A percentile compares a stretch with the other conserved stretches of the same genome.
Conservation (phyloP, 2,329 filamentous ascomycete species). For the Exserohilum rostratum region DNA sequence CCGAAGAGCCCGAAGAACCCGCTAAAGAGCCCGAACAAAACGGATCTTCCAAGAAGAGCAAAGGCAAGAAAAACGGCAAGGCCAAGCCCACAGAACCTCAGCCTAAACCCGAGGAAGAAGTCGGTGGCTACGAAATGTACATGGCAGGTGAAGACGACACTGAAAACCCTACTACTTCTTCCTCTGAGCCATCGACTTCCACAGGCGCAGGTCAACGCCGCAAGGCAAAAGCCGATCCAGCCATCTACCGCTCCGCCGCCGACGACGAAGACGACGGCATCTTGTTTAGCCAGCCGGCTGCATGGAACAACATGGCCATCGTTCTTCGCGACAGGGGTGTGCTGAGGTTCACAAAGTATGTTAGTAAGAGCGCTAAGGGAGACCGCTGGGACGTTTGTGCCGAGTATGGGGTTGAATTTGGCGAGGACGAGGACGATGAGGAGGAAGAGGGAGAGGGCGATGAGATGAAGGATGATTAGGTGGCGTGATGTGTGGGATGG, state of each 20-base stretch:
- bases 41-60: constrained; percentile 26
- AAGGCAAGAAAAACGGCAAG: constrained; percentile 39
- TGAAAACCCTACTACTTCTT: constrained; percentile 58
- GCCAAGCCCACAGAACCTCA: neutral
- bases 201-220: constrained; percentile 57
- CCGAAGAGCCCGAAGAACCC: constrained; percentile 55
- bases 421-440: constrained; percentile 54
- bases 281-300: constrained; percentile 70
- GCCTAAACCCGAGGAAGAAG: constrained; percentile 56
- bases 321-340: constrained; percentile 86
- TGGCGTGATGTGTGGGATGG: too few relatives aligned
- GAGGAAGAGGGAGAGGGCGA: constrained; percentile 29
- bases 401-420: constrained; percentile 72
- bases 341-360: constrained; percentile 95
- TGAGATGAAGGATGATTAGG: neutral
- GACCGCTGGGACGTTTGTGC: constrained; percentile 92
- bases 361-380: constrained; percentile 79
- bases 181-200: constrained; percentile 40
- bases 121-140: constrained; percentile 85
- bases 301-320: constrained; percentile 91
- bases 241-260: constrained; percentile 70
- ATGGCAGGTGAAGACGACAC: constrained; percentile 75
- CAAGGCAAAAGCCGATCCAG: constrained; percentile 68
- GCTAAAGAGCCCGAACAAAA: constrained; percentile 55
- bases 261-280: constrained; percentile 77